Base-by-base conservation (phyloP, 352 stramenopile genomes). In the Thalassiosira sp. region DNA sequence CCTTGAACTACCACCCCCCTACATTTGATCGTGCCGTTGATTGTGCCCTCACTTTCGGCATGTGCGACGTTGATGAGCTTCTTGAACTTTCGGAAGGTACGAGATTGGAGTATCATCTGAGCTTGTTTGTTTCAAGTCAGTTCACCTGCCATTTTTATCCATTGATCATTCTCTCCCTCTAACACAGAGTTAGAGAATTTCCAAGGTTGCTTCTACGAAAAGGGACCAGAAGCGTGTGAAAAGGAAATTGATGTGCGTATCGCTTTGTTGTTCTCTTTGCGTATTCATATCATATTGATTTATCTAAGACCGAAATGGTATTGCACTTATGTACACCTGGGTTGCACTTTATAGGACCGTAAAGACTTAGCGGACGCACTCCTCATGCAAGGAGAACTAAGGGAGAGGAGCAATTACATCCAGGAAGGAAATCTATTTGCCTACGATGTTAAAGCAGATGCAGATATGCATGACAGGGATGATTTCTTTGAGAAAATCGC, bases 401-500 rank as follows among this genome's bases (percentile, higher is more conserved):
- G 52, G 46, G 61, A 79, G 42, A 58, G 64, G 18, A 37, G 56
- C 15, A 37, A 31, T 5, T 79, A 79, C 35, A 5, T 73, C 5
- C 53, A 73, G 42, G 48, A 79, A 63, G 70, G 54, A 5, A 79
- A 79, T 46, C 48, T 79, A 0, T 79, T 79, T 35, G 56, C 62
- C 2, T 60, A 70, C 43, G 56, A 79, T 52, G 60, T 72, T n/a
- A 46, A 73, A 28, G 70, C 54, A 40, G 53, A 79, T 24, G 48
- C 27, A 24, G 52, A 70, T 45, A 73, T 79, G 70, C 63, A 73
- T 45, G 62, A 79, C 33, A 53, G 70, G 42, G 70, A 72, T 63
- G 43, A 61, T 16, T 78, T 72, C 33, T 51, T 79, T 31, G 52
- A 79, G 5, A 56, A 60, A 2, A 61, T 78, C 49, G 24, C n/a